Evolutionary conservation across 768 basidiomycete species (phyloP).

Genomic region (Paxillus rubicundulus): DNA sequence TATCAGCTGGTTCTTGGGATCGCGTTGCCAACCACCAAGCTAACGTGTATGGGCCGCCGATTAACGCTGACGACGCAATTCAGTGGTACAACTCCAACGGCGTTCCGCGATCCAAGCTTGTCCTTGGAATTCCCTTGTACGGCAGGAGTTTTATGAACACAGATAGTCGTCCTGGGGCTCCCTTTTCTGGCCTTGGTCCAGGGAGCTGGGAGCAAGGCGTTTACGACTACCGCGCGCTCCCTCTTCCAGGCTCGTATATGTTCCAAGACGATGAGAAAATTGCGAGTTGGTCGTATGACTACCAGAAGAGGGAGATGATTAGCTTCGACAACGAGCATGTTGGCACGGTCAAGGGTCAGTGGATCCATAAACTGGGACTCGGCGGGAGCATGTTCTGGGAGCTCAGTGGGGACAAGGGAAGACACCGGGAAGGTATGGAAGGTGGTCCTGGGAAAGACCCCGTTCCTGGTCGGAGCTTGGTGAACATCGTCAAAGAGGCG

Average conservation of each 20-base stretch:
- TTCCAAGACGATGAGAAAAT: conserved; percentile 61
- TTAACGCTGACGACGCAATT: conserved; percentile 64
- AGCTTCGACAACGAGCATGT: conserved; percentile 76
- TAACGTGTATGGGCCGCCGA: conserved; percentile 67
- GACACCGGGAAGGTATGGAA: conserved; percentile 68
- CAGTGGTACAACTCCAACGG: conserved; percentile 70
- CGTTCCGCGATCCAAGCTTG: conserved; percentile 73
- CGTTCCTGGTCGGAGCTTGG: conserved; percentile 67
- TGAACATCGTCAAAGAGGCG: conserved; percentile 70
- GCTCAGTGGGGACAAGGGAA: conserved; percentile 82
- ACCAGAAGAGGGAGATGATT: conserved; percentile 71
- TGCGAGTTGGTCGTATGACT: conserved; percentile 86
- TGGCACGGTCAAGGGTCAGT: conserved; percentile 72
- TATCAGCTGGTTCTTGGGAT: conserved; percentile 76
- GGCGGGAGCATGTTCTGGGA: conserved; percentile 98
- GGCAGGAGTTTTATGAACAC: conserved; percentile 90
- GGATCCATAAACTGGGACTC: conserved; percentile 70
- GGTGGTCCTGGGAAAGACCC: conserved; percentile 70
- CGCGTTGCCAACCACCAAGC: conserved; percentile 77
- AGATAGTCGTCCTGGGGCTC: conserved; percentile 74
- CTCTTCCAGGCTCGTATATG: conserved; percentile 66
- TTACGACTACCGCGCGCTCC: conserved; percentile 93
- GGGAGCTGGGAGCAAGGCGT: conserved; percentile 90
- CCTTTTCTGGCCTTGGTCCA: conserved; percentile 79
- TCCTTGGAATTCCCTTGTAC: conserved; percentile 91